phyloP scores from a whole-genome alignment of 1,284 basidiomycete genomes.

The Trichosporon sp. region DNA sequence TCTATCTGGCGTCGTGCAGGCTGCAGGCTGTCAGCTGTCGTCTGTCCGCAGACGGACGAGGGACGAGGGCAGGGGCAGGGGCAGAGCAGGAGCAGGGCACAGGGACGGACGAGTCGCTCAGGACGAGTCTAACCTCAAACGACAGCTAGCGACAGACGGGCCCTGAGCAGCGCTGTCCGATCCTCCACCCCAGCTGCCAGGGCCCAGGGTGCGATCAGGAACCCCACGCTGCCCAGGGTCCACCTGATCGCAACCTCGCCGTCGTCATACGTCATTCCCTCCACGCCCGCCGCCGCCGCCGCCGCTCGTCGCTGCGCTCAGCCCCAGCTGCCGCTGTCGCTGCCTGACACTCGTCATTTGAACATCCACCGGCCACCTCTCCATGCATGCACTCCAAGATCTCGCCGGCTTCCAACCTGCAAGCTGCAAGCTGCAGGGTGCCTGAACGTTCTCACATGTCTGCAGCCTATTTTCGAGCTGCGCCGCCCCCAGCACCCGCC shows the following conservation, averaged over 20 bases:
- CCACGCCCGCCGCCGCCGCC: background rate
- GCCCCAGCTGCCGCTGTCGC: background rate
- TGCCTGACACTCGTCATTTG: background rate
- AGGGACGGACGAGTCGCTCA: background rate
- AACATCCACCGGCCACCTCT: background rate
- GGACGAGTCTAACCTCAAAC: background rate
- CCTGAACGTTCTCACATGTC: background rate
- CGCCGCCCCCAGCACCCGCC: too few species aligned
- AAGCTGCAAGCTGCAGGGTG: background rate
- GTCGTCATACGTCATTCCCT: background rate
- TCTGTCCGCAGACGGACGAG: background rate
- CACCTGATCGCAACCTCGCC: background rate
- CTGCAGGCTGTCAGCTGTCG: background rate
- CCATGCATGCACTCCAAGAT: background rate
- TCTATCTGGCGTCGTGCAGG: background rate
- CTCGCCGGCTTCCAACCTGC: background rate
- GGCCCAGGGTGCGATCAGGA: background rate
- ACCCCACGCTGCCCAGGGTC: background rate
- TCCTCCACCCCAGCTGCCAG: background rate
- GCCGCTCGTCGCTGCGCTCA: background rate
- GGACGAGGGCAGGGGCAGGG: background rate
- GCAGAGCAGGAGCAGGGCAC: background rate
- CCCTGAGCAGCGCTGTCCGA: background rate
- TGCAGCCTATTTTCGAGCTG: background rate
- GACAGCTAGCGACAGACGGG: constrained; percentile 4